phyloP scores from a whole-genome alignment of 2,329 filamentous ascomycete genomes.

The Arthrobotrys iridis region DNA sequence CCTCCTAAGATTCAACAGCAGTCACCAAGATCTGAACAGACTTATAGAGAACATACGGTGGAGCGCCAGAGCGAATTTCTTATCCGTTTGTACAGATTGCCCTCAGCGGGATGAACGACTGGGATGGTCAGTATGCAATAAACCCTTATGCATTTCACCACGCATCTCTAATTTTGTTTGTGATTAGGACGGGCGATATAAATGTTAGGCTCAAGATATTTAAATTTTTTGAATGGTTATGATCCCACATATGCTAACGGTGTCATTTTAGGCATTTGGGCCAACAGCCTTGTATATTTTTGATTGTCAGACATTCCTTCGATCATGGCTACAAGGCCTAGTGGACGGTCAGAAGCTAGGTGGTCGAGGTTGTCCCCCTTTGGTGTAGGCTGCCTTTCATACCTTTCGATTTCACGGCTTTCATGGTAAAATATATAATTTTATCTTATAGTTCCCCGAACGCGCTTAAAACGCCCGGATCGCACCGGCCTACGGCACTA shows the following conservation, averaged over 20 bases:
- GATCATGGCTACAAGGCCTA: constrained; percentile 66
- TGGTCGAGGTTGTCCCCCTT: constrained; percentile 59
- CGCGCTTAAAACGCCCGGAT: constrained; percentile 6
- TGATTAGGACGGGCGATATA: constrained; percentile 44
- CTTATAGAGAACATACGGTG: constrained; percentile 68
- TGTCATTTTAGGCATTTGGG: constrained; percentile 64
- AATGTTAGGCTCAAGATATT: constrained; percentile 1
- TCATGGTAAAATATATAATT: background rate
- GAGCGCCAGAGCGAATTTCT: constrained; percentile 70
- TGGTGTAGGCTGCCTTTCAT: constrained; percentile 55
- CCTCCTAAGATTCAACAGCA: constrained; percentile 67
- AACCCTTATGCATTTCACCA: background rate
- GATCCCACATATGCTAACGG: too few relatives aligned
- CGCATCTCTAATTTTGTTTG: background rate
- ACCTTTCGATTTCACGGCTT: background rate
- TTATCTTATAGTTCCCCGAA: constrained; percentile 37
- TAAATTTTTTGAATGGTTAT: too few relatives aligned
- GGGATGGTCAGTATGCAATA: constrained; percentile 67
- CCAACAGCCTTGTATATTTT: constrained; percentile 68
- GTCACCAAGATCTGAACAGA: constrained; percentile 66
- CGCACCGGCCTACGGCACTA: constrained; percentile 57
- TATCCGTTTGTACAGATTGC: constrained; percentile 69
- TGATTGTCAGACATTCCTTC: constrained; percentile 66
- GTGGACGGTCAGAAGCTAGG: constrained; percentile 60
- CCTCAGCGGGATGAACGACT: constrained; percentile 69